Evolutionary conservation across 331 rosid genomes (phyloP), one percentile per base, ranked within the genome.

Genomic region (Telfairia occidentalis): DNA sequence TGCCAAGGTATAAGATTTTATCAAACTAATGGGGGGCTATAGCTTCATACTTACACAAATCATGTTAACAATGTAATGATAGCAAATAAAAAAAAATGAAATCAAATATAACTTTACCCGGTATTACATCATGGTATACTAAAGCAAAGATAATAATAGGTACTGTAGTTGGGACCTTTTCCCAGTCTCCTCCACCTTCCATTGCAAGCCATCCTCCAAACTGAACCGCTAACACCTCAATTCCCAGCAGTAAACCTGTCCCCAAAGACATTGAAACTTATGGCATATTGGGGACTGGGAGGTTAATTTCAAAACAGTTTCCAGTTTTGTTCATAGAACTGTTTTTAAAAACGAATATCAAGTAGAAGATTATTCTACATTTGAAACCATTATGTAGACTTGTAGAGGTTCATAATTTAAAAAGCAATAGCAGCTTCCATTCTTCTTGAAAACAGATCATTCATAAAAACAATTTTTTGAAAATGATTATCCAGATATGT

Each of bases 51-150:
- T 70, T 70, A 0, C 37, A 70, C 58, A 70, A 45, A 70, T 15
- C 58, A 45, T 24, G 24, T 21, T 11, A 70, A 40, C 49, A 64
- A 10, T 35, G 71, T 64, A 35, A 64, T 64, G 49, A n/a, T 26
- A 21, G 4, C 9, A 43, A 69, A 11, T 38, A 15, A 70, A 46
- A 26, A 6, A 48, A 70, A 64, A 3, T 35, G n/a, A n/a, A n/a
- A n/a, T 70, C 29, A 0, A 29, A 40, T 32, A 43, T 42, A n/a
- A 18, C 23, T 65, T 73, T 77, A 90, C 94, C 87, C 8, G 96
- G 96, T 76, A 84, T 58, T 59, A 90, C 29, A 82, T 90, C 96
- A 87, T 90, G 94, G 75, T 88, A 90, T 30, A 85, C 92, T 59
- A 90, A 76, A 46, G 94, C 76, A 81, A 87, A 90, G 49, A 88